Conservation (phyloP, 1,284 basidiomycete genomes). For the Marasmius tenuissimus region DNA sequence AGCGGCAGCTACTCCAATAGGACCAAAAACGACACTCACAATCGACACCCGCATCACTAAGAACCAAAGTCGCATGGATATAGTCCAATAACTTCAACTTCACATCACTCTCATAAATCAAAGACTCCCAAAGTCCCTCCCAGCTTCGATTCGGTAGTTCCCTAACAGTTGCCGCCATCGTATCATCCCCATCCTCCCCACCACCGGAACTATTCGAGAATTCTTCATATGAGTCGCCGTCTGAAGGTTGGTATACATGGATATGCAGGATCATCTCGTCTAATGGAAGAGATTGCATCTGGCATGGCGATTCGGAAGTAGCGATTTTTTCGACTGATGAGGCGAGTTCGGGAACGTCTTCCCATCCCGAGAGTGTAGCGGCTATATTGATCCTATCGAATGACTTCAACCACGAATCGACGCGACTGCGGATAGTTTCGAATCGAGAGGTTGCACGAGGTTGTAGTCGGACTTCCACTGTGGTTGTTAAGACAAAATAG, state of each 20-base stretch:
- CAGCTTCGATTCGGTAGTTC: slow-evolving; percentile 81
- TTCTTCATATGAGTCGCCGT: slow-evolving; percentile 74
- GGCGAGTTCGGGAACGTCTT: slow-evolving; percentile 66
- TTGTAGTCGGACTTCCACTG: slow-evolving; percentile 84
- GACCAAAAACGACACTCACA: slow-evolving; percentile 47
- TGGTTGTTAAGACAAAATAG: neutral
- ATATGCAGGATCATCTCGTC: slow-evolving; percentile 69
- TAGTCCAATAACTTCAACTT: slow-evolving; percentile 90
- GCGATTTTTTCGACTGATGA: slow-evolving; percentile 77
- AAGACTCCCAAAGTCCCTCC: slow-evolving; percentile 90
- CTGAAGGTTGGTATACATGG: slow-evolving; percentile 84
- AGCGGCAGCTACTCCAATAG: slow-evolving; percentile 8
- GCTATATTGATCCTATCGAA: slow-evolving; percentile 65
- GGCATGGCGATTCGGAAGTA: slow-evolving; percentile 69
- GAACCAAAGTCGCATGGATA: slow-evolving; percentile 89
- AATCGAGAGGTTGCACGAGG: slow-evolving; percentile 66
- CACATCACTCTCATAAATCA: slow-evolving; percentile 90
- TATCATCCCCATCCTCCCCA: slow-evolving; percentile 68
- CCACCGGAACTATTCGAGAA: slow-evolving; percentile 63
- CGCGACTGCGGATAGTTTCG: slow-evolving; percentile 67
- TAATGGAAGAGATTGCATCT: slow-evolving; percentile 53
- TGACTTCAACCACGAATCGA: slow-evolving; percentile 60
- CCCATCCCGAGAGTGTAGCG: slow-evolving; percentile 73
- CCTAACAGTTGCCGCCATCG: slow-evolving; percentile 84
- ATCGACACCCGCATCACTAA: slow-evolving; percentile 89